Conservation (phyloP, 225 moss, liverwort and hornwort genomes). For the Climacium dendroides region DNA sequence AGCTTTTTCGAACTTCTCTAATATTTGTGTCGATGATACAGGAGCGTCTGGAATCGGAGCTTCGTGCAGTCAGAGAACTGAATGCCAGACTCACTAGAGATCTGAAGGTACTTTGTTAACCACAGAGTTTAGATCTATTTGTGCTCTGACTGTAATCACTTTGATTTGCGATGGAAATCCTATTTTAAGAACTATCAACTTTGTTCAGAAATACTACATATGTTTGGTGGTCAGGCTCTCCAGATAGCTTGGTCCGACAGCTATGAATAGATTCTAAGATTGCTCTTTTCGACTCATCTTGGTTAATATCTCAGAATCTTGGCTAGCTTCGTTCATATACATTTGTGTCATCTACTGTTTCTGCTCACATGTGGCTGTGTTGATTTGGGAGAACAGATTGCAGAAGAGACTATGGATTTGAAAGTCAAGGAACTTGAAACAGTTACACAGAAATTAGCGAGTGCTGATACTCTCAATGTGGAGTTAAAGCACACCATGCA, state of each 20-base stretch:
- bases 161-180: background rate
- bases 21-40: slow-evolving; percentile 14
- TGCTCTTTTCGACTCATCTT: background rate
- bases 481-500: slow-evolving; percentile 45
- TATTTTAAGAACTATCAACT: background rate
- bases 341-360: background rate
- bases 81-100: slow-evolving; percentile 43
- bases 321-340: background rate
- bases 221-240: background rate
- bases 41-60: slow-evolving; percentile 73
- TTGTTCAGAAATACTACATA: background rate
- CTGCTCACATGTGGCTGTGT: background rate
- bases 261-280: background rate
- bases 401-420: slow-evolving; percentile 52
- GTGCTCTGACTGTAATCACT: background rate
- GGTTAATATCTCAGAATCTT: background rate
- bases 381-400: slow-evolving; percentile 34
- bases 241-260: background rate
- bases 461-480: slow-evolving; percentile 28
- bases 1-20: background rate
- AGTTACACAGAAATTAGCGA: slow-evolving; percentile 46
- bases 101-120: slow-evolving; percentile 40
- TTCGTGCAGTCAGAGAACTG: slow-evolving; percentile 64
- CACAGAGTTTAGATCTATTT: background rate
- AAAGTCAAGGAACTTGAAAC: slow-evolving; percentile 49